phyloP scores from a whole-genome alignment of 495 filamentous ascomycete species.

The Astrothelium macrocarpum region DNA sequence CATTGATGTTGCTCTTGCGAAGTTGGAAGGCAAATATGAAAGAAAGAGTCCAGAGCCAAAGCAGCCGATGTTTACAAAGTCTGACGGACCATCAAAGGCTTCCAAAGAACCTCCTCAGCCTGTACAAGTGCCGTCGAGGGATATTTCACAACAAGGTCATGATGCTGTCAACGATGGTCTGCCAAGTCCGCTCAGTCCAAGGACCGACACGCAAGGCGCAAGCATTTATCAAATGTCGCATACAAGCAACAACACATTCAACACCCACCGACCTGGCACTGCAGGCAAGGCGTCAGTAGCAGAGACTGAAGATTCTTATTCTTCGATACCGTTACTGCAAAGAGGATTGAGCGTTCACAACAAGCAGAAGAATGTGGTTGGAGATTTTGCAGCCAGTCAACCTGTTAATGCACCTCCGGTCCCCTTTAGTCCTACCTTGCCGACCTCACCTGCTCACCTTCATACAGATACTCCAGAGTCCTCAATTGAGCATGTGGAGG shows the following conservation, averaged over 20 bases:
- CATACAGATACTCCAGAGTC: conserved; percentile 26
- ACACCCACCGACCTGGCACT: neutral
- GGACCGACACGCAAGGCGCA: conserved; percentile 25
- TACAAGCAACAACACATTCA: neutral
- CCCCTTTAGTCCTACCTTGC: conserved; percentile 19
- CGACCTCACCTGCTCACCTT: conserved; percentile 17
- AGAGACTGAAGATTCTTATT: conserved; percentile 57
- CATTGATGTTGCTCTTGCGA: conserved; percentile 80
- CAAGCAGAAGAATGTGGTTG: neutral
- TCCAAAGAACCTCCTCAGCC: neutral
- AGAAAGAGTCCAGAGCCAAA: conserved; percentile 23
- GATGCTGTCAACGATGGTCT: neutral
- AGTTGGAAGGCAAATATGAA: conserved; percentile 82
- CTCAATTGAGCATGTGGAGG: conserved; percentile 47
- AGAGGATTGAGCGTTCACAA: conserved; percentile 51
- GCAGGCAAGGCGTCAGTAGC: conserved; percentile 4
- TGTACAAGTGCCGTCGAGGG: neutral
- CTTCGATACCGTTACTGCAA: conserved; percentile 67
- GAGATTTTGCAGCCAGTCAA: neutral
- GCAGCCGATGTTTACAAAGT: neutral
- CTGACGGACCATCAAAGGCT: neutral
- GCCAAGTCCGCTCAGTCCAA: conserved; percentile 10
- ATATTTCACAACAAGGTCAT: neutral
- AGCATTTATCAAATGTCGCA: conserved; percentile 26
- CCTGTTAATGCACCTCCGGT: neutral